Conservation (phyloP, 495 filamentous ascomycete species). For the Neurospora discreta region DNA sequence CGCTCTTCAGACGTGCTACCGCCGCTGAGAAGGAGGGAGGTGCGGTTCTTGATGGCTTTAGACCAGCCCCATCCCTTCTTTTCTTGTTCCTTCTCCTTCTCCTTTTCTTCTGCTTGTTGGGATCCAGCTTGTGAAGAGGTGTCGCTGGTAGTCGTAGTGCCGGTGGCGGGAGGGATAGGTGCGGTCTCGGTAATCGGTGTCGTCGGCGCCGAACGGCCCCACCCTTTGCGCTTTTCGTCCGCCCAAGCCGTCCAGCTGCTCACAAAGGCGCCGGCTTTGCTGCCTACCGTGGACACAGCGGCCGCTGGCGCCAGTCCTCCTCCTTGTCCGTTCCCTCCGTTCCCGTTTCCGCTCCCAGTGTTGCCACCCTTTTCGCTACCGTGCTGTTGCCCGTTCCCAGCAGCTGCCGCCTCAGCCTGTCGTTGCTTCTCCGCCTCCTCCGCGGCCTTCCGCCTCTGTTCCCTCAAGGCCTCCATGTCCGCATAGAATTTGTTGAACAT, state of each 20-base stretch:
- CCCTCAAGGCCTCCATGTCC: conserved; percentile 76
- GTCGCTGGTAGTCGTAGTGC: neutral
- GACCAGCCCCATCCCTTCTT: neutral
- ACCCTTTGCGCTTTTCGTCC: conserved; percentile 69
- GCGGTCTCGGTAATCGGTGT: neutral
- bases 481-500: conserved; percentile 81
- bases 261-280: conserved; percentile 76
- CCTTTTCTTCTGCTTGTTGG: neutral
- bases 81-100: neutral
- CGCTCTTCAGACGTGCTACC: neutral
- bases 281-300: conserved; percentile 50
- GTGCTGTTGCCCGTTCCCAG: conserved; percentile 11
- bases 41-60: neutral
- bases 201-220: conserved; percentile 29
- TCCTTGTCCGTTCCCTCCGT: conserved; percentile 39
- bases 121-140: neutral
- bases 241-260: conserved; percentile 96
- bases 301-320: conserved; percentile 53
- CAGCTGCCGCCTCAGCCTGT: conserved; percentile 14
- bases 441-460: conserved; percentile 62
- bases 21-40: neutral
- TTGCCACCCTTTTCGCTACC: neutral
- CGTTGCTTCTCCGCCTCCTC: conserved; percentile 41
- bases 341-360: conserved; percentile 15
- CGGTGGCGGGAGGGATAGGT: neutral